Conservation (phyloP, 2,329 filamentous ascomycete species). For the Hymenoscyphus fraxineus region DNA sequence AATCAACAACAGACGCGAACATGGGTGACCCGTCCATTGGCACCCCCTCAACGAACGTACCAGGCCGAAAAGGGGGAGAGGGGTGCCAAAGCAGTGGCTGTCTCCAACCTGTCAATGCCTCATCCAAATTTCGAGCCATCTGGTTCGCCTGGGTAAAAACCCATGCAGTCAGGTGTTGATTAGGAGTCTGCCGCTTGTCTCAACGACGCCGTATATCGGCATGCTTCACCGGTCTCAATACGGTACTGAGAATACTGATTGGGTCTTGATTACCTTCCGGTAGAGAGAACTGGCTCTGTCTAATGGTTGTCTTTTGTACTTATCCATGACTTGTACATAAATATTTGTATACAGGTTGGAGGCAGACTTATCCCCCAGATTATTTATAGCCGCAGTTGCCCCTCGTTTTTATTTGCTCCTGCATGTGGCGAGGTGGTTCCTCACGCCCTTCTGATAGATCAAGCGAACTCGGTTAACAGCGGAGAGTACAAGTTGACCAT, state of each 20-base stretch:
- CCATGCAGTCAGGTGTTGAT: slow-evolving; percentile 9
- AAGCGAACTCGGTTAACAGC: not conserved
- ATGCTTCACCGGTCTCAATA: not conserved
- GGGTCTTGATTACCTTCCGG: slow-evolving; percentile 1
- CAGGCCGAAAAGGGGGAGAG: slow-evolving; percentile 9
- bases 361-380: not conserved
- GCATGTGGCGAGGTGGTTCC: not conserved
- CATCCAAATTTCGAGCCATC: slow-evolving; percentile 2
- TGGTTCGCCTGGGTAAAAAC: slow-evolving; percentile 10
- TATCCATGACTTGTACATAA: not conserved
- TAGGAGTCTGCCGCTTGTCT: slow-evolving; percentile 8
- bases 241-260: not conserved
- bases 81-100: slow-evolving; percentile 6
- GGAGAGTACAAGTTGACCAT: not conserved
- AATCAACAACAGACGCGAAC: not conserved
- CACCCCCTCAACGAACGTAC: slow-evolving; percentile 6
- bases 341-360: not conserved
- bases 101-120: slow-evolving; percentile 10
- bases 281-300: not conserved
- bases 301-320: not conserved
- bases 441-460: not conserved
- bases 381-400: slow-evolving; percentile 7
- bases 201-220: not conserved
- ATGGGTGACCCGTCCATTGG: slow-evolving; percentile 2
- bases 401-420: slow-evolving; percentile 3